Evolutionary conservation across 192 early-diverging fungal species (phyloP).

Genomic region (Backusella mclennaniae): DNA sequence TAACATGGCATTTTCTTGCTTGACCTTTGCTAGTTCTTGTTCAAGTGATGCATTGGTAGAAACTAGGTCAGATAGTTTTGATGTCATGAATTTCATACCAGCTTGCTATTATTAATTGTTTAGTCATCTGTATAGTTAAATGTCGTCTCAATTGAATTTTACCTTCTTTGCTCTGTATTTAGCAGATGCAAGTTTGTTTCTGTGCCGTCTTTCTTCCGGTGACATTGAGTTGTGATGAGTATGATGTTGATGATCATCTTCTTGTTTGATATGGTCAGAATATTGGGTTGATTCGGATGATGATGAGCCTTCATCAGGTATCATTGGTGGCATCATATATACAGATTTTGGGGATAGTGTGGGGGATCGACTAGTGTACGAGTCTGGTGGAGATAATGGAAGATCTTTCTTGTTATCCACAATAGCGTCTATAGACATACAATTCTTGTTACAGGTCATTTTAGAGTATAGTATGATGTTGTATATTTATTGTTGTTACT

Average conservation of each 20-base stretch:
- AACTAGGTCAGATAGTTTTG: neutral
- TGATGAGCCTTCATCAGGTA: neutral
- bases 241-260: neutral
- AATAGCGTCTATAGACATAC: conserved; percentile 7
- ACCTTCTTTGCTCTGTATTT: conserved; percentile 58
- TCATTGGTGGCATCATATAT: neutral
- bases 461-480: neutral
- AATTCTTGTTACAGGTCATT: neutral
- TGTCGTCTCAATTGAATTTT: conserved; percentile 12
- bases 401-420: neutral
- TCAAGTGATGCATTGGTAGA: neutral
- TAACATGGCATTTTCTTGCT: neutral
- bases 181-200: conserved; percentile 59
- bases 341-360: neutral
- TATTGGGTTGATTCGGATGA: neutral
- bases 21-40: conserved; percentile 11
- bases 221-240: conserved; percentile 33
- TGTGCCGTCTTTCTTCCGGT: conserved; percentile 44
- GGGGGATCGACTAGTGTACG: neutral
- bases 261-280: neutral
- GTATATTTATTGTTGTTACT: neutral
- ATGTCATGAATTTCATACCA: conserved; percentile 12
- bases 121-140: neutral
- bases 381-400: conserved; percentile 12
- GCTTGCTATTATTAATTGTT: neutral